Evolutionary conservation across 192 early-diverging fungal species (phyloP).

Genomic region (Linnemannia exigua): DNA sequence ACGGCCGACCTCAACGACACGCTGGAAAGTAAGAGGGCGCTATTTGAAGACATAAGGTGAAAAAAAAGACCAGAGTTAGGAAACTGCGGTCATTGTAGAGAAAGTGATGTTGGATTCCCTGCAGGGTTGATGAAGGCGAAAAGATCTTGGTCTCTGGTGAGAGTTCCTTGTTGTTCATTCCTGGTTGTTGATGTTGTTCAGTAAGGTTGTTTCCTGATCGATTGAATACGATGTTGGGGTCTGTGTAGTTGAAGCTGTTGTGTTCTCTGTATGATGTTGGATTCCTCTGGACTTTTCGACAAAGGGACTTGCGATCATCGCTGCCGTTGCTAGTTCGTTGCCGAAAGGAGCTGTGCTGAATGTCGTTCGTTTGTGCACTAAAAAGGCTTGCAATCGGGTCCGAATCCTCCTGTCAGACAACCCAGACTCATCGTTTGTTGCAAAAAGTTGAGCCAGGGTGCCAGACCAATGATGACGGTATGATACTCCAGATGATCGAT

Average conservation of each 20-base stretch:
- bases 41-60: slow-evolving; percentile 8
- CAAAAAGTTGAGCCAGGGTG: not conserved
- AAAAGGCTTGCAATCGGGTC: not conserved
- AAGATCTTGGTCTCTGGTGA: slow-evolving; percentile 1
- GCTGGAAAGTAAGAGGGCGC: slow-evolving; percentile 79
- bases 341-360: not conserved
- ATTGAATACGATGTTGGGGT: not conserved
- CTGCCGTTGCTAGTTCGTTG: not conserved
- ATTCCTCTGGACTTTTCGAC: not conserved
- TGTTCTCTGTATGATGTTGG: not conserved
- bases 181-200: not conserved
- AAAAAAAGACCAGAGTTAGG: slow-evolving; percentile 11
- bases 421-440: not conserved
- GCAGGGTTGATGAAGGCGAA: not conserved
- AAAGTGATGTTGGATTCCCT: not conserved
- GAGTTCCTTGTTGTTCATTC: not conserved
- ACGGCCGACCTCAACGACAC: slow-evolving; percentile 98
- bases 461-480: not conserved
- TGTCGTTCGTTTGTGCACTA: not conserved
- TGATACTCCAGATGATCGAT: not conserved
- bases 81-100: not conserved
- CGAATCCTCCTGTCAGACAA: not conserved
- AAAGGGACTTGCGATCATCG: not conserved
- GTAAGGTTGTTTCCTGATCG: not conserved
- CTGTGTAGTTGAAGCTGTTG: not conserved